phyloP scores from a whole-genome alignment of 2,329 filamentous ascomycete species.

The Magnaporthiopsis incrustans region DNA sequence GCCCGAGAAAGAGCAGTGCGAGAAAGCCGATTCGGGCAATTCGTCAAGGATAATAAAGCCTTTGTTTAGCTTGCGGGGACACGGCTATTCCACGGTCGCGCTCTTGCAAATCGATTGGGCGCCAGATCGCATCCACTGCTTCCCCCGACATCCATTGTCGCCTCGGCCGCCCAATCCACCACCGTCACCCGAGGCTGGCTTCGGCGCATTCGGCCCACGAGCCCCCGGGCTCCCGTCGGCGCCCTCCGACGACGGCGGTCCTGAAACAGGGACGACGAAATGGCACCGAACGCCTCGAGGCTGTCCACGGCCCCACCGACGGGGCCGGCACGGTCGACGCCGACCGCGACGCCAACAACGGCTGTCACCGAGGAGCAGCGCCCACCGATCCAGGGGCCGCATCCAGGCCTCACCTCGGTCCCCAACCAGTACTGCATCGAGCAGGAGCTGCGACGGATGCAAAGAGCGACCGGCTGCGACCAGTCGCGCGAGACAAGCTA shows the following conservation, averaged over 20 bases:
- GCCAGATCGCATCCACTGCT: background rate
- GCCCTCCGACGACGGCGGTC: background rate
- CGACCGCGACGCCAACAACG: slow-evolving; percentile 4
- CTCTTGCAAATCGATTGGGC: background rate
- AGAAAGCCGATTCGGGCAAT: background rate
- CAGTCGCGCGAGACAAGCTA: slow-evolving; percentile 72
- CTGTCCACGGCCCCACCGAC: slow-evolving; percentile 3
- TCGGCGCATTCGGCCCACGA: background rate
- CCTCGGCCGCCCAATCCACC: background rate
- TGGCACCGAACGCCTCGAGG: slow-evolving; percentile 9
- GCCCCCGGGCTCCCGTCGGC: background rate
- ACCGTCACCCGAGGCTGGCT: background rate
- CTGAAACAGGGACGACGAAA: background rate
- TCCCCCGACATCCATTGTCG: background rate
- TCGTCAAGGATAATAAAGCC: background rate
- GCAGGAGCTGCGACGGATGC: slow-evolving; percentile 65
- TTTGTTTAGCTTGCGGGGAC: background rate
- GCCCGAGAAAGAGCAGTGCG: background rate
- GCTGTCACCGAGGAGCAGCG: slow-evolving; percentile 8
- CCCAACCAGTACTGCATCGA: slow-evolving; percentile 72
- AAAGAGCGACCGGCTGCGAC: slow-evolving; percentile 62
- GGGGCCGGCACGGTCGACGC: slow-evolving; percentile 5
- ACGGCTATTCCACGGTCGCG: no score
- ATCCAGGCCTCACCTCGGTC: slow-evolving; percentile 39
- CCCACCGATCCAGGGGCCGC: slow-evolving; percentile 13